Evolutionary conservation across 176 grass and related monocot species (phyloP).

Genomic region (Aegilops bicornis): DNA sequence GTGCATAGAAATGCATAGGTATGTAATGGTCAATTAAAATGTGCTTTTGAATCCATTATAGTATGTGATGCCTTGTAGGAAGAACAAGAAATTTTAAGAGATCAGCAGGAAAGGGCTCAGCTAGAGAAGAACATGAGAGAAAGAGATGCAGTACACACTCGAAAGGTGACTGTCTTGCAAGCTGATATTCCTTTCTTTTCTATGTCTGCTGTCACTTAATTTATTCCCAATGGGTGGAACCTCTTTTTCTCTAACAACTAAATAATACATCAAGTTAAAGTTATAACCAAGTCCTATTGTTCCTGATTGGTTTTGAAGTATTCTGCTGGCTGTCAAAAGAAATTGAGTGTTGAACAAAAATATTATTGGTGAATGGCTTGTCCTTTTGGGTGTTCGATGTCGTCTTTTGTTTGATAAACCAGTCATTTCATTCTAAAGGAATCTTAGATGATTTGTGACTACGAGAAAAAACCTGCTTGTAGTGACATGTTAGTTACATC

Average conservation of each 20-base stretch:
- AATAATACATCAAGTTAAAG: background rate
- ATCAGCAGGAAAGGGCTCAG: conserved; percentile 88
- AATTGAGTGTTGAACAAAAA: background rate
- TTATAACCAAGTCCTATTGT: background rate
- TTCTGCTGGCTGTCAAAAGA: background rate
- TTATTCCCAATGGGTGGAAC: background rate
- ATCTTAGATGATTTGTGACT: background rate
- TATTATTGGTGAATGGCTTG: background rate
- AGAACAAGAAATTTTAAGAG: conserved; percentile 67
- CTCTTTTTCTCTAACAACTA: background rate
- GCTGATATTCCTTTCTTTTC: conserved; percentile 14
- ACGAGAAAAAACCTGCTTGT: background rate
- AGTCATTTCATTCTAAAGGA: background rate
- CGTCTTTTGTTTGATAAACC: background rate
- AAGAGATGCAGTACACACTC: conserved; percentile 73
- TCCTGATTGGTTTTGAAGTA: conserved; percentile 5
- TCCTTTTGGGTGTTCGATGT: background rate
- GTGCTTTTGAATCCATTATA: conserved; percentile 18
- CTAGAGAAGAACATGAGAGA: conserved; percentile 89
- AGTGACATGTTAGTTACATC: background rate
- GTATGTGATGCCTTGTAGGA: conserved; percentile 56
- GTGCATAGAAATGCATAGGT: background rate
- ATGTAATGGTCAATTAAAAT: background rate
- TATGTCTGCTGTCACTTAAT: background rate
- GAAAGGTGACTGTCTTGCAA: conserved; percentile 57